Percentiles rank a stretch among this genome's conserved stretches.
Conservation (phyloP, 371 early-diverging fungal genomes). For the Capillidium rhysosporum region DNA sequence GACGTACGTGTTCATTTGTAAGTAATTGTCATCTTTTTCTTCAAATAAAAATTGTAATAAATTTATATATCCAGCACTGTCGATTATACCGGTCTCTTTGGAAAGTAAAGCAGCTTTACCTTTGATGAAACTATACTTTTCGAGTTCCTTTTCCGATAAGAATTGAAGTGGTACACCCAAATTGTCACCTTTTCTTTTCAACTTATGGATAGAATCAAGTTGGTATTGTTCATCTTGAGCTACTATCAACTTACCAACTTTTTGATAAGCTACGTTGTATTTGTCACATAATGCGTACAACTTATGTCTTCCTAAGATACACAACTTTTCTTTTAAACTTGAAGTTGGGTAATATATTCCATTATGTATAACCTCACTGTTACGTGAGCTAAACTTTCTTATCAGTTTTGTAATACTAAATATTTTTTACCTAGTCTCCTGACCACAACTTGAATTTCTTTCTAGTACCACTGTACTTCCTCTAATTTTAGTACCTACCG, state of each 20-base stretch:
- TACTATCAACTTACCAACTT: constrained; percentile 65
- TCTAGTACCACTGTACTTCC: too few species aligned
- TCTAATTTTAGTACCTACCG: constrained; percentile 18
- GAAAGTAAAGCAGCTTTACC: constrained; percentile 34
- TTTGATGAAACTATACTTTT: constrained; percentile 35
- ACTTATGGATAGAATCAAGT: constrained; percentile 24
- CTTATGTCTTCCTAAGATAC: constrained; percentile 50
- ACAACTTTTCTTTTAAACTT: constrained; percentile 57
- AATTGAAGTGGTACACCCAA: constrained; percentile 40
- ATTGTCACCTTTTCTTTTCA: constrained; percentile 30
- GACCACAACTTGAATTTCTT: background rate
- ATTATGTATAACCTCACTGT: constrained; percentile 84
- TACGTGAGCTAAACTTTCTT: constrained; percentile 37
- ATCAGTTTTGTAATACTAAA: background rate
- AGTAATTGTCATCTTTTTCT: constrained; percentile 20
- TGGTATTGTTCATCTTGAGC: constrained; percentile 30
- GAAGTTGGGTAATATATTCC: constrained; percentile 67
- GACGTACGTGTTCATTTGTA: constrained; percentile 28
- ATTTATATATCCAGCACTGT: constrained; percentile 46
- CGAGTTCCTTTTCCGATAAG: constrained; percentile 19
- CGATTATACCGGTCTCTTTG: constrained; percentile 65
- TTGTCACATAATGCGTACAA: constrained; percentile 37
- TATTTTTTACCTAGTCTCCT: constrained; percentile 5
- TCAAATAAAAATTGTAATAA: constrained; percentile 22
- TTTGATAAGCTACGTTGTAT: constrained; percentile 23